Base-by-base conservation (phyloP, 495 filamentous ascomycete species). In the Neurospora discreta region DNA sequence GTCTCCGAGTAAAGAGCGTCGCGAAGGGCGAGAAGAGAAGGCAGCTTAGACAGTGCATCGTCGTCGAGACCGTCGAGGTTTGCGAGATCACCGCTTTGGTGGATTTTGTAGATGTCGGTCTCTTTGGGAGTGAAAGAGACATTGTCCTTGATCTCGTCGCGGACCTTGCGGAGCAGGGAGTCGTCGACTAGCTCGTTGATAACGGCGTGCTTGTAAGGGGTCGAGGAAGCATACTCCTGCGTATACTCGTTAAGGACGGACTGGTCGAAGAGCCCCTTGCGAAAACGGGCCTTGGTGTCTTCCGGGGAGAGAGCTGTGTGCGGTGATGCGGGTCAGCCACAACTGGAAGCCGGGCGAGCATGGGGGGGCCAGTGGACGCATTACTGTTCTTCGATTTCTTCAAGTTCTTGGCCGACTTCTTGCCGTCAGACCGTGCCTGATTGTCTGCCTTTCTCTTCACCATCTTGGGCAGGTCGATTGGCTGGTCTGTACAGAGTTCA, bases 31-130 rank as follows among this genome's bases (percentile, higher is more conserved):
- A 97, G 87, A 3, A 99, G 84, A 11, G 92, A 94, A 0, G 95
- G 95, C 42, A 99, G 84, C 70, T 90, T 91, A 40, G 89, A 87
- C 60, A 97, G 84, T 39, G 93, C 92, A 0, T 90, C 87, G 77
- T 93, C 89, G 70, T 96, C 92, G 8, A 99, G 85, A 5, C 95
- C 95, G 81, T 97, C 93, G 58, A 99, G 89, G 79, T 99, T 99
- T 10, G 95, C 96, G 20, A 99, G 86, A 79, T 99, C 95, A 70
- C 95, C 95, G 39, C 95, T 98, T 82, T 98, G 95, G 85, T 98
- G 94, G 79, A 98, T 98, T 81, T 95, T 97, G 86, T 99, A 99
- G 82, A 99, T 98, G 81, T 99, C 96, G 72, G 95, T 99, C 80
- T 99, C 95, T 83, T 99, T 99, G 74, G 94, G 94, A 68, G 95